phyloP scores from a whole-genome alignment of 1,284 basidiomycete species.

The Moesziomyces sp. region DNA sequence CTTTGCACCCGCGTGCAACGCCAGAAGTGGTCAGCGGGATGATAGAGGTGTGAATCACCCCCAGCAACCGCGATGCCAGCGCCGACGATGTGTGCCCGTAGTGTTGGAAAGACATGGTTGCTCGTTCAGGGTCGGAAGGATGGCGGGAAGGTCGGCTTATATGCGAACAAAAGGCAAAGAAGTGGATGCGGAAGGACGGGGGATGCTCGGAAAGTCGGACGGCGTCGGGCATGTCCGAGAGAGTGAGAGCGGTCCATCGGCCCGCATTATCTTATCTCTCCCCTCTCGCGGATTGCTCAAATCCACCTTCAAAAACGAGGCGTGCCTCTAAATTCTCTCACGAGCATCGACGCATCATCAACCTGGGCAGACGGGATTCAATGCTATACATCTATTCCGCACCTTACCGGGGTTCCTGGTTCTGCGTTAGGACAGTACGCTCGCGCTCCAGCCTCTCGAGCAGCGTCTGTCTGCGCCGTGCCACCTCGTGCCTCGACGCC shows the following conservation, averaged over 20 bases:
- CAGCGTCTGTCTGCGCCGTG: not conserved
- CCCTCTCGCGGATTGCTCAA: too few species aligned
- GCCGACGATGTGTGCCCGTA: conserved; percentile 2
- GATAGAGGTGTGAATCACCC: conserved; percentile 10
- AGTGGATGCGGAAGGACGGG: too few species aligned
- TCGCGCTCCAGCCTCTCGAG: not conserved
- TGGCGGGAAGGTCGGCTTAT: not conserved
- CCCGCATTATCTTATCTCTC: conserved; percentile 20
- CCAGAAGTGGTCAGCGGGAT: conserved; percentile 18
- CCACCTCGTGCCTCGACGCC: not conserved
- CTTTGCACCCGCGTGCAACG: conserved; percentile 22
- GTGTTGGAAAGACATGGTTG: not conserved
- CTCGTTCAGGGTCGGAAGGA: too few species aligned
- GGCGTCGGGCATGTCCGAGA: conserved; percentile 13
- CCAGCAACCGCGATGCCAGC: conserved; percentile 8
- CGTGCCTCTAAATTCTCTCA: too few species aligned
- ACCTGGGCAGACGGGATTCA: too few species aligned
- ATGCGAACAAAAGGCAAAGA: too few species aligned
- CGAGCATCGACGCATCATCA: too few species aligned
- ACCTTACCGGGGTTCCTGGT: too few species aligned
- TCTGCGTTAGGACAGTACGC: not conserved
- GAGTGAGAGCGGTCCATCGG: too few species aligned
- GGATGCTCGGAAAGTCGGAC: conserved; percentile 23
- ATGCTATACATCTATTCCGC: too few species aligned
- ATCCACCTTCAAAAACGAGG: too few species aligned